These are phyloP conservation scores for Ailanthus altissimus DNA, from an alignment of 345 rosid genomes.

Conservation along the genomic window DNA sequence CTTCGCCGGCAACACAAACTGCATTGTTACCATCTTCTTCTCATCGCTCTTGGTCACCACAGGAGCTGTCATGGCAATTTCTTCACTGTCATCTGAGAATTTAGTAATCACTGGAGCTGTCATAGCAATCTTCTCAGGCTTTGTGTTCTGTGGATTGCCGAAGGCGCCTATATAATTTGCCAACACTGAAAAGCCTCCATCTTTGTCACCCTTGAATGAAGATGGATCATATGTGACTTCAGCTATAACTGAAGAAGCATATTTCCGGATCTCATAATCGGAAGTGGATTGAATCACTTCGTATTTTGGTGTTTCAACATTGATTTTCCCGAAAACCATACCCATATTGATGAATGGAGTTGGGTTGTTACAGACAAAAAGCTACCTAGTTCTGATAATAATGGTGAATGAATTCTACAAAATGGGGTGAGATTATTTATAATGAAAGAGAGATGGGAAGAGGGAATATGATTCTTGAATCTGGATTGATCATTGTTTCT, in stretches of 20 bases:
- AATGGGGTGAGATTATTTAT: neutral
- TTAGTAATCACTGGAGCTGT: constrained; percentile 80
- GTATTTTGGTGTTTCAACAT: constrained; percentile 72
- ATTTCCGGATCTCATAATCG: constrained; percentile 80
- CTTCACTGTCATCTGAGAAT: constrained; percentile 42
- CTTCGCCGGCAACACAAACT: constrained; percentile 71
- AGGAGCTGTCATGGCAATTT: constrained; percentile 86
- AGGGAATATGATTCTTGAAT: too few relatives aligned
- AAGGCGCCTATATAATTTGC: constrained; percentile 87
- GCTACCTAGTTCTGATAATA: neutral
- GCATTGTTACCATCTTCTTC: constrained; percentile 73
- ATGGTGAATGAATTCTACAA: too few relatives aligned
- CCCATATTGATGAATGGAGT: constrained; percentile 54
- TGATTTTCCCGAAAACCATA: constrained; percentile 67
- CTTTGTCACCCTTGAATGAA: constrained; percentile 62
- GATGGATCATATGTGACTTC: constrained; percentile 75
- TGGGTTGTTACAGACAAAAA: neutral
- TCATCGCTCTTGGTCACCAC: constrained; percentile 62
- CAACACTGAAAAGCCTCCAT: constrained; percentile 72
- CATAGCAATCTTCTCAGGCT: constrained; percentile 85
- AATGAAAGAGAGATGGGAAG: too few relatives aligned
- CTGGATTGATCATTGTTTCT: neutral
- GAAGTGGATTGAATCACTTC: constrained; percentile 47
- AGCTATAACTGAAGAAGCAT: constrained; percentile 63
- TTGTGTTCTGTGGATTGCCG: constrained; percentile 74